Conservation (phyloP, 2,329 filamentous ascomycete genomes). For the Leptographium galeiforme region DNA sequence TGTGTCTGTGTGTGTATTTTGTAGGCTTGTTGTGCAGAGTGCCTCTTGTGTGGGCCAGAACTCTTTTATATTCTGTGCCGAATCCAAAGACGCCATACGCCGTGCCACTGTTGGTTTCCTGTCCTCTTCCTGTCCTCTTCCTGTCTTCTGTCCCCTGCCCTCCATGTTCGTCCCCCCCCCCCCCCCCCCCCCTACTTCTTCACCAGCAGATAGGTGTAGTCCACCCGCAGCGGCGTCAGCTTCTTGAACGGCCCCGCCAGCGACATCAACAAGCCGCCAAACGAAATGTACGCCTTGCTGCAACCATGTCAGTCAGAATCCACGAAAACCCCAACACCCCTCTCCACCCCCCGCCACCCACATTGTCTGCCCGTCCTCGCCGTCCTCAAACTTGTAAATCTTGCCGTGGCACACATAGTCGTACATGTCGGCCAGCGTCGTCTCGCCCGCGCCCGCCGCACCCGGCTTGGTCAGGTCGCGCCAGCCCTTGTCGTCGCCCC, state of each 20-base stretch:
- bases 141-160: not conserved
- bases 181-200: conserved; percentile 57
- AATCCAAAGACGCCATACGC: not conserved
- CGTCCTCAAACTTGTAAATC: conserved; percentile 79
- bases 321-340: too few relatives aligned
- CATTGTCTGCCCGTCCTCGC: conserved; percentile 69
- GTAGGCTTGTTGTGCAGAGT: too few relatives aligned
- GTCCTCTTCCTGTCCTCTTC: not conserved
- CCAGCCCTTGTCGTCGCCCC: conserved; percentile 69
- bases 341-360: too few relatives aligned
- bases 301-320: conserved; percentile 5
- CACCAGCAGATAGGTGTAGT: conserved; percentile 83
- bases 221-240: conserved; percentile 78
- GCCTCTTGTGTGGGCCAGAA: too few relatives aligned
- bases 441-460: conserved; percentile 24
- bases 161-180: not conserved
- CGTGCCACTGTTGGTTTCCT: not conserved
- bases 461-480: conserved; percentile 51
- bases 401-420: conserved; percentile 85
- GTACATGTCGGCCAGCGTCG: conserved; percentile 61
- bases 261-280: conserved; percentile 80
- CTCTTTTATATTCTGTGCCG: not conserved
- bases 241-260: conserved; percentile 94
- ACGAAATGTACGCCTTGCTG: conserved; percentile 89
- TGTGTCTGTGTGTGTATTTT: too few relatives aligned